phyloP scores from a whole-genome alignment of 2,329 filamentous ascomycete species.

The Calycina marina region DNA sequence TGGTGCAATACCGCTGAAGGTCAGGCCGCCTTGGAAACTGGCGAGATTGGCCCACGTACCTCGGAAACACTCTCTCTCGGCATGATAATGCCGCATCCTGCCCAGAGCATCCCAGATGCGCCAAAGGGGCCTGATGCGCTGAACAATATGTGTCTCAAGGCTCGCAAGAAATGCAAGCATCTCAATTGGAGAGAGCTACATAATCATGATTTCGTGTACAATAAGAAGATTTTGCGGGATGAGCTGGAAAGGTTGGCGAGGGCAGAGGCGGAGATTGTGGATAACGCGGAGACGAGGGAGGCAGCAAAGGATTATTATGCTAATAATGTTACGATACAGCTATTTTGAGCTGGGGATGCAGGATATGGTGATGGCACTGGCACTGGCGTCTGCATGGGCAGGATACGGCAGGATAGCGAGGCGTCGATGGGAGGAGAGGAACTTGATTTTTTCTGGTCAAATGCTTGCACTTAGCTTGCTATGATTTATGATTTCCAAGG shows the following conservation, averaged over 20 bases:
- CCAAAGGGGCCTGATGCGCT: conserved; percentile 13
- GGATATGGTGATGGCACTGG: not conserved
- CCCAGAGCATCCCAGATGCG: conserved; percentile 10
- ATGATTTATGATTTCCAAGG: too few relatives aligned
- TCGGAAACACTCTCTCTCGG: conserved; percentile 13
- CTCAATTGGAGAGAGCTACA: conserved; percentile 16
- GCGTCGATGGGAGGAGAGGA: not conserved
- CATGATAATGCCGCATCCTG: conserved; percentile 8
- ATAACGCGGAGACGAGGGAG: conserved; percentile 19
- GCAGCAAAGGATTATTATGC: conserved; percentile 17
- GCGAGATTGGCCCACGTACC: conserved; percentile 17
- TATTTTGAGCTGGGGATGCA: conserved; percentile 8
- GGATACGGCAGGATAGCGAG: too few relatives aligned
- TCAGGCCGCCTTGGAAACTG: conserved; percentile 12
- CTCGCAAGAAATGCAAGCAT: conserved; percentile 16
- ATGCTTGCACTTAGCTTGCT: too few relatives aligned
- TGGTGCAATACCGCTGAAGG: conserved; percentile 17
- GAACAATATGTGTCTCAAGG: conserved; percentile 17
- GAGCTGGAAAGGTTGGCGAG: conserved; percentile 11
- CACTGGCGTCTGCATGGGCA: too few relatives aligned
- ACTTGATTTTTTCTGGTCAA: too few relatives aligned
- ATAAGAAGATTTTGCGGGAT: conserved; percentile 7
- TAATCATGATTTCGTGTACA: conserved; percentile 10
- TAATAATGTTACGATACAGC: conserved; percentile 13
- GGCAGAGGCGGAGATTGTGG: conserved; percentile 14